These are phyloP conservation scores for Aspergillus ustus DNA, from an alignment of 2,329 filamentous ascomycete genomes.

Conservation along the genomic window DNA sequence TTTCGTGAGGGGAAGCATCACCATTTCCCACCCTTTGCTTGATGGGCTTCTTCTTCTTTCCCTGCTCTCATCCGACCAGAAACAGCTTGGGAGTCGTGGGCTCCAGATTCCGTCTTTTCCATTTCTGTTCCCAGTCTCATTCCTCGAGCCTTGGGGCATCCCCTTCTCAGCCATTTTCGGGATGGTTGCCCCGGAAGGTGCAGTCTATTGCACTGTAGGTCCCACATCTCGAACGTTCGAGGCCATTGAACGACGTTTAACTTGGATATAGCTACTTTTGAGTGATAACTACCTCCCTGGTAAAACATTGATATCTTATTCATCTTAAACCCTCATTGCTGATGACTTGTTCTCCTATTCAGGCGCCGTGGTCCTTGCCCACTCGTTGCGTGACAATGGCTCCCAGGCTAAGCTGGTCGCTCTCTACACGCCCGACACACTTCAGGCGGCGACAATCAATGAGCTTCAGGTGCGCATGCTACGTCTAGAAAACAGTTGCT, in stretches of 20 bases:
- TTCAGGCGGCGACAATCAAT: conserved; percentile 74
- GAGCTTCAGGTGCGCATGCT: conserved; percentile 69
- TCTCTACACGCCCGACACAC: conserved; percentile 78
- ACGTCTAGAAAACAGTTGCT: conserved; percentile 9
- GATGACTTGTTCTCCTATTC: conserved; percentile 23
- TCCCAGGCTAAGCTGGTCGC: conserved; percentile 84
- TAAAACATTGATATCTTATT: conserved; percentile 48
- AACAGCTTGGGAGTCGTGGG: neutral
- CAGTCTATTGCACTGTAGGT: conserved; percentile 70
- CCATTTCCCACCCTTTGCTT: conserved; percentile 3
- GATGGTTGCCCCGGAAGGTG: conserved; percentile 54
- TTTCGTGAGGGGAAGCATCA: conserved; percentile 19
- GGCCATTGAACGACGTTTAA: conserved; percentile 10
- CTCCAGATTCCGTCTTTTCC: conserved; percentile 12
- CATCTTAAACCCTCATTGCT: conserved; percentile 5
- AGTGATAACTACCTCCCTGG: conserved; percentile 93
- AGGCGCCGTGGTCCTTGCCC: conserved; percentile 92
- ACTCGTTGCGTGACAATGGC: conserved; percentile 90
- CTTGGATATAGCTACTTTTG: conserved; percentile 72
- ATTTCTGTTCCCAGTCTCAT: conserved; percentile 5
- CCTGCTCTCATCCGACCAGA: neutral
- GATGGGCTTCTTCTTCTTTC: neutral
- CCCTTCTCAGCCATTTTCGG: conserved; percentile 19
- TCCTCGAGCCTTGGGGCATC: conserved; percentile 1
- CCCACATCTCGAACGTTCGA: conserved; percentile 10